Evolutionary conservation across 2,329 filamentous ascomycete species (phyloP).

Genomic region (Trichoderma afroharzianum): DNA sequence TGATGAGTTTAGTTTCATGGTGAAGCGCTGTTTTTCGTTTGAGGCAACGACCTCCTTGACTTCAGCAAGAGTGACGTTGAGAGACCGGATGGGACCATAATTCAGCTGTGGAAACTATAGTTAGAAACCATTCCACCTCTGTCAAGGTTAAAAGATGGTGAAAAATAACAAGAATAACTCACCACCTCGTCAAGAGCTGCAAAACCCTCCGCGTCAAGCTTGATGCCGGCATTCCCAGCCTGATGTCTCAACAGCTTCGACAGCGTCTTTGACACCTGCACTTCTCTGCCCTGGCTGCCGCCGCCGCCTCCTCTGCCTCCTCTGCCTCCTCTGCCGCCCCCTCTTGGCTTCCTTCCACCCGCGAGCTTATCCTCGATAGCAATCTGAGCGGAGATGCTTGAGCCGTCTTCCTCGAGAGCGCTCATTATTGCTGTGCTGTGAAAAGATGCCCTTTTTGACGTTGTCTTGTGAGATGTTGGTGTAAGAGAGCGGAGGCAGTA

Average conservation of each 20-base stretch:
- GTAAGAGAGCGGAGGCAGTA: not conserved
- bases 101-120: conserved; percentile 39
- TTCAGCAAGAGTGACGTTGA: conserved; percentile 73
- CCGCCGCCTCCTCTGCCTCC: conserved; percentile 32
- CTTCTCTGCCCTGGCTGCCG: conserved; percentile 38
- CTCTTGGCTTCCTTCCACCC: conserved; percentile 24
- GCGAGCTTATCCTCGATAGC: conserved; percentile 25
- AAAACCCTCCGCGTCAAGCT: conserved; percentile 57
- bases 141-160: not conserved
- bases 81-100: conserved; percentile 58
- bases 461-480: not conserved
- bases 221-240: conserved; percentile 53
- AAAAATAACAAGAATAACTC: conserved; percentile 32
- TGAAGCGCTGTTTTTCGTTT: conserved; percentile 90
- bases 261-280: conserved; percentile 51
- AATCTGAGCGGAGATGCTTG: conserved; percentile 15
- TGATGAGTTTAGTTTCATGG: conserved; percentile 68
- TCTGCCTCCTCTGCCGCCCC: conserved; percentile 30
- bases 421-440: not conserved
- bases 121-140: not conserved
- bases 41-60: conserved; percentile 64
- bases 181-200: conserved; percentile 57
- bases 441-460: not conserved
- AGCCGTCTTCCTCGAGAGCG: conserved; percentile 7
- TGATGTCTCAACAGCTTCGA: conserved; percentile 55